phyloP scores from a whole-genome alignment of 1,139 yeast genomes.

The Maudiozyma humilis region DNA sequence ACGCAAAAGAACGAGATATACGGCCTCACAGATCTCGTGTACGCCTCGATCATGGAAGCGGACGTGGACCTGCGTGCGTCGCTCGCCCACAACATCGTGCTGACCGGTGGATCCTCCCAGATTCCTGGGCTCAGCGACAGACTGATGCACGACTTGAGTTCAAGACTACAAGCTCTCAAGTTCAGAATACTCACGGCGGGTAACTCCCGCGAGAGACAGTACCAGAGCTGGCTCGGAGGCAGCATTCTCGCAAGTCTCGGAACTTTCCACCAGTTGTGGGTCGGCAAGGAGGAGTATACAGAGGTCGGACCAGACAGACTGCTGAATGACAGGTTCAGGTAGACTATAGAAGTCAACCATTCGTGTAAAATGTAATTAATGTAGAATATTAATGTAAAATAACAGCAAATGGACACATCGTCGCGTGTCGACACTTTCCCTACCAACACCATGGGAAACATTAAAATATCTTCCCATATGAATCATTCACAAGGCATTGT shows the following conservation, averaged over 20 bases:
- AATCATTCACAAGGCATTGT: no score
- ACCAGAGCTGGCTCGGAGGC: constrained; percentile 94
- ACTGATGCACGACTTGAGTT: constrained; percentile 62
- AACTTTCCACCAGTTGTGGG: constrained; percentile 96
- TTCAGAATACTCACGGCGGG: constrained; percentile 86
- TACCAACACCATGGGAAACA: no score
- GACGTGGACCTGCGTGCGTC: constrained; percentile 90
- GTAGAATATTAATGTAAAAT: not conserved
- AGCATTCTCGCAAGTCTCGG: constrained; percentile 87
- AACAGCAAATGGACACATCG: no score
- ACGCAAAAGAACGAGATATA: constrained; percentile 21
- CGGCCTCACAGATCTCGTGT: constrained; percentile 64
- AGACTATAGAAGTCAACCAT: constrained; percentile 5
- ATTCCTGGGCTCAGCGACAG: constrained; percentile 86
- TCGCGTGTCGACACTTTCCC: no score
- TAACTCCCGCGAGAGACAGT: constrained; percentile 70
- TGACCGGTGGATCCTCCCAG: constrained; percentile 83
- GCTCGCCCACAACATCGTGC: constrained; percentile 81
- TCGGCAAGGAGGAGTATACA: constrained; percentile 79
- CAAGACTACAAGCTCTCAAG: constrained; percentile 81
- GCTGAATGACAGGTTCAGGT: constrained; percentile 66
- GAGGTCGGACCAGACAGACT: constrained; percentile 86
- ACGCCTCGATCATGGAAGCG: constrained; percentile 57
- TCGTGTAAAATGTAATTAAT: not conserved
- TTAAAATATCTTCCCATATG: no score